phyloP scores from a whole-genome alignment of 208 protist species.

The Trichomonas vaginalis region DNA sequence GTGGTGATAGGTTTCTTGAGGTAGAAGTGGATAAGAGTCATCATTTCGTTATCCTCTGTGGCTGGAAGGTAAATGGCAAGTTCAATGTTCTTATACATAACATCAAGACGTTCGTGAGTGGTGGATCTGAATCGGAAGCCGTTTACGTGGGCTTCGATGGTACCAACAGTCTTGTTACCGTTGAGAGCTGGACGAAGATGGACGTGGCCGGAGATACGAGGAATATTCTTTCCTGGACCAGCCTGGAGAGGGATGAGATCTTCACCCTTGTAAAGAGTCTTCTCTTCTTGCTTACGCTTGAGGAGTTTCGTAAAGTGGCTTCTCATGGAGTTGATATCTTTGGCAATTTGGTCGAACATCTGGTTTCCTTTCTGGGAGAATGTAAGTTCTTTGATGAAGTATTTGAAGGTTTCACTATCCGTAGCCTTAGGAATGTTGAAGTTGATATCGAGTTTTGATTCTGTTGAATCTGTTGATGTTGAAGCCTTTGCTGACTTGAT shows the following conservation, averaged over 20 bases:
- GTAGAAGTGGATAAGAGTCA: neutral
- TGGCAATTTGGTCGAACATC: neutral
- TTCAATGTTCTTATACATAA: neutral
- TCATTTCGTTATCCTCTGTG: neutral
- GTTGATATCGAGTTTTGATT: neutral
- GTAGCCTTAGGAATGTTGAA: neutral
- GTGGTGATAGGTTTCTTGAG: neutral
- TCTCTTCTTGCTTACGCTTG: neutral
- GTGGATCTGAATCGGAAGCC: neutral
- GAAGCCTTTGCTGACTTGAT: neutral
- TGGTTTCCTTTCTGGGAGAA: neutral
- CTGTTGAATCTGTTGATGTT: neutral
- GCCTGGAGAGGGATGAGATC: neutral
- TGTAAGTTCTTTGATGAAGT: neutral
- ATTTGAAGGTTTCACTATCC: neutral
- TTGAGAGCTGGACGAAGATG: neutral
- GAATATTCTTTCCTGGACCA: neutral
- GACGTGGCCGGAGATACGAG: neutral
- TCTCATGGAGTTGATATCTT: neutral
- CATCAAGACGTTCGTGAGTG: neutral
- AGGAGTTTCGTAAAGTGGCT: neutral
- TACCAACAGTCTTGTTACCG: neutral
- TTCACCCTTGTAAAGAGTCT: neutral
- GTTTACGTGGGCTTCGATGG: neutral
- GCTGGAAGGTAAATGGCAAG: neutral